Evolutionary conservation across 345 rosid genomes (phyloP).

Genomic region (Luvunga scandens): DNA sequence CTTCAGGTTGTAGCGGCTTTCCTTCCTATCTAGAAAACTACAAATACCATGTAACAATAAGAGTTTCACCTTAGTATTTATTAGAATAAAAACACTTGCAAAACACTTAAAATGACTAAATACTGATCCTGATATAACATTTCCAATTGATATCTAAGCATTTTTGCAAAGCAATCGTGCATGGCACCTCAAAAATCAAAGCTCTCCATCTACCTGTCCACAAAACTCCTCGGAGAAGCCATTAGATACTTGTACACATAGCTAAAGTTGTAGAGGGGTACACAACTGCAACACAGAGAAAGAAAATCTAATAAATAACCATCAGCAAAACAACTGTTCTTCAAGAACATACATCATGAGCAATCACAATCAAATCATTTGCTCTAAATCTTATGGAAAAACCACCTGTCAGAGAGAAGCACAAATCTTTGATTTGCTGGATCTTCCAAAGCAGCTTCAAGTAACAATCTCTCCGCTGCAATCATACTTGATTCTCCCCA

Average conservation of each 20-base stretch:
- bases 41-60: slow-evolving; percentile 16
- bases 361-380: neutral
- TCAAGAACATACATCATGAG: neutral
- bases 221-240: slow-evolving; percentile 81
- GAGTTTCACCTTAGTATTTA: slow-evolving; percentile 2
- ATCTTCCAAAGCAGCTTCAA: slow-evolving; percentile 71
- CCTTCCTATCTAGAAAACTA: slow-evolving; percentile 75
- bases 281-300: slow-evolving; percentile 64
- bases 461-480: slow-evolving; percentile 77
- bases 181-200: slow-evolving; percentile 39
- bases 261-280: slow-evolving; percentile 81
- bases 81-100: neutral
- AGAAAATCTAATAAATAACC: neutral
- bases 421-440: slow-evolving; percentile 84
- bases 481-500: slow-evolving; percentile 97
- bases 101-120: slow-evolving; percentile 16
- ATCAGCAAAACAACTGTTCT: neutral
- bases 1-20: slow-evolving; percentile 60
- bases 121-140: slow-evolving; percentile 9
- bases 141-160: neutral
- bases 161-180: slow-evolving; percentile 18
- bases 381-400: neutral
- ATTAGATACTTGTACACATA: slow-evolving; percentile 72
- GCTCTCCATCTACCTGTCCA: slow-evolving; percentile 78
- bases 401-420: slow-evolving; percentile 88